Conservation (phyloP, 106 monocot species). For the Dendrobium huoshanense region DNA sequence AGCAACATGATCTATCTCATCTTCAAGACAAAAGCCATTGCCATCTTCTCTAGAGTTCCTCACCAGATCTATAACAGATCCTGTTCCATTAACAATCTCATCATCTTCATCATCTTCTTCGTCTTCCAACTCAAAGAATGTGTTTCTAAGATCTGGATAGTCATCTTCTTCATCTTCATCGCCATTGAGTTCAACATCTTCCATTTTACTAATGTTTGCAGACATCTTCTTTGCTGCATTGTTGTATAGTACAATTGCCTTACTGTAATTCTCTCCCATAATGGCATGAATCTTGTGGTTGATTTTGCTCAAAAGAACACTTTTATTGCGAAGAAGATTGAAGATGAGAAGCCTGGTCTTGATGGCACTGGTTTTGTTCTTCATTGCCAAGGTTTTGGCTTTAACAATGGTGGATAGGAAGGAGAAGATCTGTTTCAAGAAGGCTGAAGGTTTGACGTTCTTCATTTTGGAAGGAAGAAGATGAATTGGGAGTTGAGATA, state of each 20-base stretch:
- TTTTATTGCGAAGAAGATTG: constrained; percentile 45
- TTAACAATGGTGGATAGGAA: constrained; percentile 36
- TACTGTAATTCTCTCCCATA: constrained; percentile 16
- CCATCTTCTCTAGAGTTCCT: constrained; percentile 5
- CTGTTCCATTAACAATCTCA: constrained; percentile 10
- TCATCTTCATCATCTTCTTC: neutral
- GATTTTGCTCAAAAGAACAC: constrained; percentile 48
- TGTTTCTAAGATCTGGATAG: constrained; percentile 47
- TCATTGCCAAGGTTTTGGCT: constrained; percentile 43
- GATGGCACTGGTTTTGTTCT: constrained; percentile 45
- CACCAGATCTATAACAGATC: constrained; percentile 35
- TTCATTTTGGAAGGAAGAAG: constrained; percentile 22
- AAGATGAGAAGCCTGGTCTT: constrained; percentile 44
- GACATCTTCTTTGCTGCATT: constrained; percentile 9
- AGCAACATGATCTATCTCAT: constrained; percentile 54
- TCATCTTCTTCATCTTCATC: constrained; percentile 21
- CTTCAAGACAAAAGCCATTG: constrained; percentile 31
- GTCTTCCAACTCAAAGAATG: constrained; percentile 37
- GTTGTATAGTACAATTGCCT: constrained; percentile 22
- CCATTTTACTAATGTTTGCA: neutral
- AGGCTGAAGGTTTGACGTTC: constrained; percentile 38
- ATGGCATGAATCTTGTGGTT: constrained; percentile 56
- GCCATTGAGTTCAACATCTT: neutral
- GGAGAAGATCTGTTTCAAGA: constrained; percentile 47
- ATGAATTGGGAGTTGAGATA: neutral